Evolutionary conservation across 2,329 filamentous ascomycete species (phyloP).

Genomic region (Aspergillus fijiensis): DNA sequence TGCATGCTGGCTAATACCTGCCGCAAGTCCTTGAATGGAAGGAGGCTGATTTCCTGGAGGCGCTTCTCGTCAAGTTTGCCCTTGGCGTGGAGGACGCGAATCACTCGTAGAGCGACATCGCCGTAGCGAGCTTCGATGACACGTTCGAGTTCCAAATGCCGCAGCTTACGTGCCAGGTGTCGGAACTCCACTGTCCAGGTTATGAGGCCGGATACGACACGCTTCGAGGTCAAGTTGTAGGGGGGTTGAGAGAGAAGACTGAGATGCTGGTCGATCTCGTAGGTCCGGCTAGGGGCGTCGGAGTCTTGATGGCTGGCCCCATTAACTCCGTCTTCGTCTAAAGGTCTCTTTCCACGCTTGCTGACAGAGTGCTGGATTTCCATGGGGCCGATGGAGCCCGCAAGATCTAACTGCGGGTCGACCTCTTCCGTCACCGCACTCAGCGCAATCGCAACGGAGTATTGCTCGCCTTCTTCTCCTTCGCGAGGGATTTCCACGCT

Average conservation of each 20-base stretch:
- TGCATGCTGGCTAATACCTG: slow-evolving; percentile 83
- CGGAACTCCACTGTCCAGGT: slow-evolving; percentile 84
- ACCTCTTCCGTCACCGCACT: slow-evolving; percentile 38
- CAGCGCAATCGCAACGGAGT: slow-evolving; percentile 37
- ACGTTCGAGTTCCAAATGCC: slow-evolving; percentile 76
- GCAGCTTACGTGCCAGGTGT: slow-evolving; percentile 67
- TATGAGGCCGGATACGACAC: slow-evolving; percentile 54
- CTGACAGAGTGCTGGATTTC: slow-evolving; percentile 25
- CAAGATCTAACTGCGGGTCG: slow-evolving; percentile 38
- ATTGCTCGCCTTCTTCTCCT: slow-evolving; percentile 43
- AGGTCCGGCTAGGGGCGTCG: slow-evolving; percentile 27
- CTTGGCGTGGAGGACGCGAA: slow-evolving; percentile 78
- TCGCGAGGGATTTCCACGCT: slow-evolving; percentile 39
- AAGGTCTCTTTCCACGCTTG: slow-evolving; percentile 33
- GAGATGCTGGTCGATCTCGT: slow-evolving; percentile 42
- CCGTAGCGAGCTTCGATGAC: slow-evolving; percentile 78
- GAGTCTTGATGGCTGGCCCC: slow-evolving; percentile 52
- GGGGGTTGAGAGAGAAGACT: slow-evolving; percentile 51
- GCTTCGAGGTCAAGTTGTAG: slow-evolving; percentile 38
- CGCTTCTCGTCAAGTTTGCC: slow-evolving; percentile 96
- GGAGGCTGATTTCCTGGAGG: slow-evolving; percentile 74
- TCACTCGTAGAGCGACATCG: slow-evolving; percentile 73
- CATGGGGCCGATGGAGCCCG: slow-evolving; percentile 36
- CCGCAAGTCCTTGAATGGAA: slow-evolving; percentile 82
- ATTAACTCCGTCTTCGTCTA: slow-evolving; percentile 31